Base-by-base conservation (phyloP, 768 basidiomycete genomes). In the Botryobasidium botryosum region DNA sequence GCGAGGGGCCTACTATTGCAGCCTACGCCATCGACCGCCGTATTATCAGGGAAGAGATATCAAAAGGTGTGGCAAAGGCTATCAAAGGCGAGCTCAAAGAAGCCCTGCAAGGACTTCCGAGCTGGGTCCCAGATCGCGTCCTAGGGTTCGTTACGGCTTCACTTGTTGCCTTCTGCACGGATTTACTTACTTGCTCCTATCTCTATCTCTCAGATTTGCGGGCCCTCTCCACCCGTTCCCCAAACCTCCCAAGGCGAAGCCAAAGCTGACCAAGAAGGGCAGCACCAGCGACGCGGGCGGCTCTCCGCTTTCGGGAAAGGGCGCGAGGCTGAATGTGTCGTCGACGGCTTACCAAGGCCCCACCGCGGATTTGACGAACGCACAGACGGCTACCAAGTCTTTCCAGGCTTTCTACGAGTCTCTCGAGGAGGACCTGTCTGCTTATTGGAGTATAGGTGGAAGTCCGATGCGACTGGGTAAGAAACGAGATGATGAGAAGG, bases 361-460 rank as follows among this genome's bases (percentile, higher is more conserved):
- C 39, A 5, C 35, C 60, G 28, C 35, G 6, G 56, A 61, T 43
- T 60, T 62, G 47, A 37, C 48, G 6, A 53, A 58, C 45, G 57
- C 61, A 2, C 53, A 59, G 6, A 47, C 74, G 24, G 59, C 67
- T 15, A 60, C 68, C 1, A 57, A 61, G n/a, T 60, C 59, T 36
- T 64, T 88, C 44, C 87, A 91, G 57, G 69, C 71, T 33, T 82
- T 92, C 53, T 82, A 83, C 56, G 60, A 62, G 4, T 59, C 61
- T 4, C 58, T 87, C 15, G 81, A 84, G 51, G 71, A 75, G 38
- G 80, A 81, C 51, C 55, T 84, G 47, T 57, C 57, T 3, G 46
- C 50, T 1, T 51, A 57, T 28, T 56, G 49, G 44, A 51, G 69
- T 23, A 55, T 60, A 32, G 62, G 62, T 15, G 63, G 63, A 45